Evolutionary conservation across 2,329 filamentous ascomycete species (phyloP).

Genomic region (Neonectria hederae): DNA sequence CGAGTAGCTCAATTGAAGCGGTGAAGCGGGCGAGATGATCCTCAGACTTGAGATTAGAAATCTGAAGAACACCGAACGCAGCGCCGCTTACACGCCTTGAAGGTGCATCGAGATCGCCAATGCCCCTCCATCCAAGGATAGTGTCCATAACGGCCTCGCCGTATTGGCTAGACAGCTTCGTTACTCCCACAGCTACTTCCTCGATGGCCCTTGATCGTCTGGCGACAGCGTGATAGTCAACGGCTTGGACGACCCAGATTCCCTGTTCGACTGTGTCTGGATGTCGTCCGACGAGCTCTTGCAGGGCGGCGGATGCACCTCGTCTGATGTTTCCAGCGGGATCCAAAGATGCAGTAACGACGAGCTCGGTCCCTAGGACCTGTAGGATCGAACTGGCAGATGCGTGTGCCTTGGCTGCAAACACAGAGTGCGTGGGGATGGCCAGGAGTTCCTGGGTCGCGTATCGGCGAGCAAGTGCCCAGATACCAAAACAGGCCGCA

Average conservation of each 20-base stretch:
- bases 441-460: constrained; percentile 78
- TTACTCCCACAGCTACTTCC: constrained; percentile 76
- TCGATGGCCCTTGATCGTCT: constrained; percentile 84
- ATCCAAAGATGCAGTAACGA: constrained; percentile 85
- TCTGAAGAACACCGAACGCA: constrained; percentile 68
- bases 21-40: constrained; percentile 42
- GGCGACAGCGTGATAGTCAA: constrained; percentile 94
- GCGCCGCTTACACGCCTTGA: constrained; percentile 77
- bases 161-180: constrained; percentile 73
- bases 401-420: constrained; percentile 51
- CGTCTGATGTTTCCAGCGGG: constrained; percentile 92
- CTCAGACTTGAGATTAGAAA: constrained; percentile 41
- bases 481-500: constrained; percentile 95
- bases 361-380: constrained; percentile 80
- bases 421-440: constrained; percentile 62
- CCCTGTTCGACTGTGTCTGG: constrained; percentile 84
- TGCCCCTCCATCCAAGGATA: constrained; percentile 85
- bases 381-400: constrained; percentile 69
- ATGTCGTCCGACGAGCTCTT: constrained; percentile 93
- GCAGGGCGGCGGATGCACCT: constrained; percentile 90
- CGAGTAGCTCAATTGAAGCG: constrained; percentile 53
- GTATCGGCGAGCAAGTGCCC: constrained; percentile 90
- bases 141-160: constrained; percentile 76
- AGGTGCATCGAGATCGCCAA: constrained; percentile 79
- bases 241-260: constrained; percentile 85